Percentiles rank a stretch among this genome's conserved stretches.
Evolutionary conservation across 345 rosid species (phyloP).

Genomic region (Hibiscus syriacus): DNA sequence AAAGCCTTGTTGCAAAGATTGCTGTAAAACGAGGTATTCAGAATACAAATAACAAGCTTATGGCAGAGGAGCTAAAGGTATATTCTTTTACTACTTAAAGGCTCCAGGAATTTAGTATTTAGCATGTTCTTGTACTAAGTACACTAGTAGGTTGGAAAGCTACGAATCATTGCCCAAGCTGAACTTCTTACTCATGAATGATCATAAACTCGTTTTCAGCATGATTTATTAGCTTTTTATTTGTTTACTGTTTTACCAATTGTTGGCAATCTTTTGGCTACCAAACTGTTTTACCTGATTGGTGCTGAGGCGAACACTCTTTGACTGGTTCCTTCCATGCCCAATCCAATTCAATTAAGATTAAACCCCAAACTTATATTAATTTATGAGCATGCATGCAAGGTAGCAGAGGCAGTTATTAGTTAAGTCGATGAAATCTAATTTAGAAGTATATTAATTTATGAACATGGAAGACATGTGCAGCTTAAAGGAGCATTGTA

Average conservation of each 20-base stretch:
- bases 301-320: not conserved
- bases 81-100: slow-evolving; percentile 13
- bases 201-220: not conserved
- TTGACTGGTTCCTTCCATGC: not conserved
- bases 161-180: not conserved
- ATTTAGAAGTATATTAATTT: slow-evolving; percentile 8
- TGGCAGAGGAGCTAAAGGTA: slow-evolving; percentile 96
- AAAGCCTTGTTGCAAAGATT: slow-evolving; percentile 73
- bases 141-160: not conserved
- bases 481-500: not conserved
- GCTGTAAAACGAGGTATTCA: slow-evolving; percentile 97
- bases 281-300: not conserved
- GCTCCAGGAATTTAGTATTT: not conserved
- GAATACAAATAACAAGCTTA: slow-evolving; percentile 92
- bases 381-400: no score
- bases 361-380: not conserved
- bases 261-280: not conserved
- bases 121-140: not conserved
- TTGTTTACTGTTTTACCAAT: not conserved
- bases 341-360: not conserved
- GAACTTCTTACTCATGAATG: not conserved
- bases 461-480: not conserved
- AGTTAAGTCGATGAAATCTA: no score
- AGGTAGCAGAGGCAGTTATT: no score
- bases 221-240: not conserved